phyloP scores from a whole-genome alignment of 2,329 filamentous ascomycete genomes.

The Neurospora crassa region DNA sequence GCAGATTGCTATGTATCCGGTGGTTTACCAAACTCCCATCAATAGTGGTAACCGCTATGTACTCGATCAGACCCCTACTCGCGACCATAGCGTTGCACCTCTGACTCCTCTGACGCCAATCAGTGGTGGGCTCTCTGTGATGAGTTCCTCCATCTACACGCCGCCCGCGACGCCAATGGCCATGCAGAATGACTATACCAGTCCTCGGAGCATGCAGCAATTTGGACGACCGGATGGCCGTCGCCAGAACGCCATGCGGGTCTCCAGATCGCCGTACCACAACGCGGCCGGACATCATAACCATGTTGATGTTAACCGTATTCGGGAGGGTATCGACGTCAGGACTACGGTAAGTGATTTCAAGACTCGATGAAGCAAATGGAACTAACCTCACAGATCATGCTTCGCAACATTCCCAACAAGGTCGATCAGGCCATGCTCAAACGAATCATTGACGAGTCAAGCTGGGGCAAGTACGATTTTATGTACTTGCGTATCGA shows the following conservation, averaged over 20 bases:
- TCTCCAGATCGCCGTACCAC: slow-evolving; percentile 36
- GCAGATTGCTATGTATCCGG: slow-evolving; percentile 26
- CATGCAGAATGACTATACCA: slow-evolving; percentile 30
- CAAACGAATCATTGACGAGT: slow-evolving; percentile 70
- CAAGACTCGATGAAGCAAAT: background rate
- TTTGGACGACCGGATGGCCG: slow-evolving; percentile 30
- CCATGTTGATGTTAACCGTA: slow-evolving; percentile 51
- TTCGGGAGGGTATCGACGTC: slow-evolving; percentile 58
- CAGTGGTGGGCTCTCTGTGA: slow-evolving; percentile 10
- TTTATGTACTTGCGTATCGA: slow-evolving; percentile 94
- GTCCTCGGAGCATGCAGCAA: slow-evolving; percentile 27
- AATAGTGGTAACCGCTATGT: slow-evolving; percentile 24
- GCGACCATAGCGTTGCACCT: slow-evolving; percentile 19
- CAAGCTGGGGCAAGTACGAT: slow-evolving; percentile 75
- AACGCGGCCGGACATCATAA: slow-evolving; percentile 47
- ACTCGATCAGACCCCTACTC: slow-evolving; percentile 24
- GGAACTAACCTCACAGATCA: slow-evolving; percentile 50
- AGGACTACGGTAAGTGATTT: slow-evolving; percentile 56
- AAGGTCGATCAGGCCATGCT: slow-evolving; percentile 71
- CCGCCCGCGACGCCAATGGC: slow-evolving; percentile 24
- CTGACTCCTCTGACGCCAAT: slow-evolving; percentile 18
- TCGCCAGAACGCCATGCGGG: slow-evolving; percentile 39
- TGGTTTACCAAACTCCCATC: slow-evolving; percentile 25
- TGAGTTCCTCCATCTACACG: slow-evolving; percentile 22
- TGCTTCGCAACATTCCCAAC: slow-evolving; percentile 93